Base-by-base conservation (phyloP, 352 stramenopile species). In the Phytophthora vignae region DNA sequence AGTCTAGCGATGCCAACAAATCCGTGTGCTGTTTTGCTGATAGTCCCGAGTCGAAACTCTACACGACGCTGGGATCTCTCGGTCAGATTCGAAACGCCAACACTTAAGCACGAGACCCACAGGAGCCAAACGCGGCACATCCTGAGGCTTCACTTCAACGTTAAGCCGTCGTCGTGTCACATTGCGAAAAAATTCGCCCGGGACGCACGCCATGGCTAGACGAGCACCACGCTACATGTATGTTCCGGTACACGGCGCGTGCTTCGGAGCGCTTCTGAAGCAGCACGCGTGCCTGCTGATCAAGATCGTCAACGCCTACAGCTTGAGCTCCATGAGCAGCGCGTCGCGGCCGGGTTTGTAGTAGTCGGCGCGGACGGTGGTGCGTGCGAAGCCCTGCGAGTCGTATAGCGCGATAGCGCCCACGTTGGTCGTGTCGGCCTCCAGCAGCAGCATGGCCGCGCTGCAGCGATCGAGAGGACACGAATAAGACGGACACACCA, bases 391-490 rank as follows among this genome's bases (percentile, higher is more conserved):
- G 27, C 72, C 79, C 49, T 71, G 62, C 14, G 67, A 71, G 55
- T 83, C 75, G 55, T 89, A 89, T 19, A 89, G 70, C 15, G 69
- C 69, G 42, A 83, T 73, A 3, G 79, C 82, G 1, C 62, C 67
- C 8, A 25, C 48, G 15, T 83, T 83, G 33, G 73, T 62, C 17
- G 79, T 77, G 46, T 79, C 77, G 15, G 81, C 79, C 14, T 74
- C 61, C 27, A 89, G 63, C 11, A 50, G 53, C n/a, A 79, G 55
- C 11, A 40, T 46, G 58, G 57, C 56, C 50, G 68, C 72, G 25
- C 73, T 83, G 42, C 48, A 46, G n/a, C 27, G 27, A 64, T 14
- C 33, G 9, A 40, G 33, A 9, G 33, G 33, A 8, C 33, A 40
- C 33, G 33, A 40, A 40, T 40, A 40, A 40, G 33, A 40, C 15